phyloP scores from a whole-genome alignment of 2,329 filamentous ascomycete species.

The Claviceps purpurea region DNA sequence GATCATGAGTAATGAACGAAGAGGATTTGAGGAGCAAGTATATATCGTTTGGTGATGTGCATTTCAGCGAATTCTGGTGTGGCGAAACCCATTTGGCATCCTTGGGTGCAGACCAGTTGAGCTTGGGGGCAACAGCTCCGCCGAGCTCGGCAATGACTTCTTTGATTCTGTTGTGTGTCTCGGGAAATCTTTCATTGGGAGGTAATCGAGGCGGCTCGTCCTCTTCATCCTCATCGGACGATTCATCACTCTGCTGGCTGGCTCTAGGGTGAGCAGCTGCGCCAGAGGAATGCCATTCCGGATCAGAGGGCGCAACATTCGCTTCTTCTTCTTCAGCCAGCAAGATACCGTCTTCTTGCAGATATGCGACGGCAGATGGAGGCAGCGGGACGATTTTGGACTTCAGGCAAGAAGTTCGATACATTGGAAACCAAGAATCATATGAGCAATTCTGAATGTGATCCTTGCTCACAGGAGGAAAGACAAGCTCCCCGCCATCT shows the following conservation, averaged over 20 bases:
- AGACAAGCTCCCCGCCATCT: slow-evolving; percentile 36
- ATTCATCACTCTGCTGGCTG: slow-evolving; percentile 28
- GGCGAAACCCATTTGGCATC: slow-evolving; percentile 86
- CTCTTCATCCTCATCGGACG: slow-evolving; percentile 35
- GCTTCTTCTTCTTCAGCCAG: slow-evolving; percentile 58
- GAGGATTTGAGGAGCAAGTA: slow-evolving; percentile 91
- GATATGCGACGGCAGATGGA: slow-evolving; percentile 65
- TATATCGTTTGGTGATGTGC: slow-evolving; percentile 75
- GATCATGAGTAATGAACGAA: slow-evolving; percentile 85
- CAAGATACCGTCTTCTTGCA: slow-evolving; percentile 85
- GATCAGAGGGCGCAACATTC: slow-evolving; percentile 40
- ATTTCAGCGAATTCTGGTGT: slow-evolving; percentile 82
- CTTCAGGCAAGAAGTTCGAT: slow-evolving; percentile 69
- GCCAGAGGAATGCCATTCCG: slow-evolving; percentile 31
- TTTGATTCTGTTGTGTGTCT: slow-evolving; percentile 66
- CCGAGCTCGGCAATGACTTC: slow-evolving; percentile 67
- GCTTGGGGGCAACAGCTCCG: slow-evolving; percentile 76
- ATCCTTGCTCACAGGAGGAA: slow-evolving; percentile 69
- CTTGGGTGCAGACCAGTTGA: slow-evolving; percentile 96
- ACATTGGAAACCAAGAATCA: slow-evolving; percentile 80
- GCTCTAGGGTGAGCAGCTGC: slow-evolving; percentile 10
- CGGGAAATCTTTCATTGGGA: slow-evolving; percentile 48
- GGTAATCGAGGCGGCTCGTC: slow-evolving; percentile 23
- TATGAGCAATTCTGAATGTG: slow-evolving; percentile 95
- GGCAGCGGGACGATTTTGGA: slow-evolving; percentile 72